Evolutionary conservation across 192 early-diverging fungal genomes (phyloP).

Genomic region (Paraglomus brasilianum): DNA sequence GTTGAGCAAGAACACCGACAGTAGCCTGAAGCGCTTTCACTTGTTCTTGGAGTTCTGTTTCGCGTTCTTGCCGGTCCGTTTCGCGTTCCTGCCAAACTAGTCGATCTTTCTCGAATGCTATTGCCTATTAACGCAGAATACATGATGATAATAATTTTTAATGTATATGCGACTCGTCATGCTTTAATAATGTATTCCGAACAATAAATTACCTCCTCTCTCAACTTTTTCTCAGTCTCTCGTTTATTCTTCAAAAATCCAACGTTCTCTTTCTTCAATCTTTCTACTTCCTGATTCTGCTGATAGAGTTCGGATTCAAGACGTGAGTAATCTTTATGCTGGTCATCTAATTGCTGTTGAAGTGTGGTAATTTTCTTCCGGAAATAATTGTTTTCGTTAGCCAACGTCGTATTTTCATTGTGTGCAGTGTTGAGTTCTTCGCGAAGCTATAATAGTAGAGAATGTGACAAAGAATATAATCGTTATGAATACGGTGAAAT

Average conservation of each 20-base stretch:
- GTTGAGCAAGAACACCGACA: conserved; percentile 27
- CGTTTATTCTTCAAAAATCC: conserved; percentile 27
- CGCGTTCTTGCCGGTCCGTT: conserved; percentile 12
- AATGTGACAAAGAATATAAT: not conserved
- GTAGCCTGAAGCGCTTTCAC: conserved; percentile 29
- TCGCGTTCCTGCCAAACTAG: conserved; percentile 23
- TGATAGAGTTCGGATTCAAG: conserved; percentile 30
- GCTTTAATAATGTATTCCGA: not conserved
- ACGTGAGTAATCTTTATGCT: conserved; percentile 23
- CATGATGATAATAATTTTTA: not conserved
- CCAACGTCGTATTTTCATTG: conserved; percentile 9
- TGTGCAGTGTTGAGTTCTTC: conserved; percentile 27
- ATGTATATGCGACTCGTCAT: not conserved
- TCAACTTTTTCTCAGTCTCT: conserved; percentile 25
- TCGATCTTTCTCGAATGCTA: conserved; percentile 30
- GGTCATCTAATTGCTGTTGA: conserved; percentile 15
- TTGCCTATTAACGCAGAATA: conserved; percentile 4
- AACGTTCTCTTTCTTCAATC: conserved; percentile 29
- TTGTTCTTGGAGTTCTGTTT: conserved; percentile 23
- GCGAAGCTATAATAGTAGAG: conserved; percentile 2
- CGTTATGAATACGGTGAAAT: no score
- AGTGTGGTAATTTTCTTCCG: conserved; percentile 19
- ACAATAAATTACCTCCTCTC: conserved; percentile 24
- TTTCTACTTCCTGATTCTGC: conserved; percentile 22
- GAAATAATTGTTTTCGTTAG: conserved; percentile 18